phyloP scores from a whole-genome alignment of 495 filamentous ascomycete species.

The Tuber melanosporum region DNA sequence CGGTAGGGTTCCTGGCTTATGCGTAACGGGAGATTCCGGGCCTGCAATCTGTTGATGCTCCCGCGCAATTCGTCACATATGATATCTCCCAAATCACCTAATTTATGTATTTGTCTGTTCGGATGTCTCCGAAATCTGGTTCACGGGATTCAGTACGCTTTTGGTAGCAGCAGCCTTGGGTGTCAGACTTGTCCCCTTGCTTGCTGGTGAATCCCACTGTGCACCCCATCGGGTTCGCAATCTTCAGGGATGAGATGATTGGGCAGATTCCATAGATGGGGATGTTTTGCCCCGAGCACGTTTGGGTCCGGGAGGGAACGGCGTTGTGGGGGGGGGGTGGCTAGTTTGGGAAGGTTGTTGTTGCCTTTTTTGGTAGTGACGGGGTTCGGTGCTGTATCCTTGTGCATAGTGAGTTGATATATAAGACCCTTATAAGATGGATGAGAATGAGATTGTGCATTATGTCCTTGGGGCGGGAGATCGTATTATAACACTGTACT shows the following conservation, averaged over 20 bases:
- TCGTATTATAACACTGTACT: too few species aligned
- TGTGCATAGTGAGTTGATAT: neutral
- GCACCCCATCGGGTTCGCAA: neutral
- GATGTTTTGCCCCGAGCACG: neutral
- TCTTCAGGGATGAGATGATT: neutral
- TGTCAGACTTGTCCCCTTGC: neutral
- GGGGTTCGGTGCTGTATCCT: neutral
- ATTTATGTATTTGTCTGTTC: neutral
- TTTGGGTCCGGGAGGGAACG: neutral
- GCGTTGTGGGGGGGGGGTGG: neutral
- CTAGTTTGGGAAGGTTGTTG: neutral
- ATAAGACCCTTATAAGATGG: neutral
- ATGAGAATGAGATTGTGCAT: neutral
- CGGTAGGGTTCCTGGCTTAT: neutral
- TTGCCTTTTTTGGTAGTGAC: neutral
- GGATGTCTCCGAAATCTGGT: neutral
- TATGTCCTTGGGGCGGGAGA: neutral
- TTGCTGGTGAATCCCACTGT: neutral
- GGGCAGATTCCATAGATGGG: neutral
- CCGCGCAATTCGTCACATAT: neutral
- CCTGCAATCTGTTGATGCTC: neutral
- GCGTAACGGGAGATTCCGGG: neutral
- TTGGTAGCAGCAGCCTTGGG: neutral
- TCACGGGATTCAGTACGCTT: neutral
- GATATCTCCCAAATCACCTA: neutral